Evolutionary conservation across 2,329 filamentous ascomycete genomes (phyloP), one percentile per base, ranked within the genome.

Genomic region (Verticillium tricorpus): DNA sequence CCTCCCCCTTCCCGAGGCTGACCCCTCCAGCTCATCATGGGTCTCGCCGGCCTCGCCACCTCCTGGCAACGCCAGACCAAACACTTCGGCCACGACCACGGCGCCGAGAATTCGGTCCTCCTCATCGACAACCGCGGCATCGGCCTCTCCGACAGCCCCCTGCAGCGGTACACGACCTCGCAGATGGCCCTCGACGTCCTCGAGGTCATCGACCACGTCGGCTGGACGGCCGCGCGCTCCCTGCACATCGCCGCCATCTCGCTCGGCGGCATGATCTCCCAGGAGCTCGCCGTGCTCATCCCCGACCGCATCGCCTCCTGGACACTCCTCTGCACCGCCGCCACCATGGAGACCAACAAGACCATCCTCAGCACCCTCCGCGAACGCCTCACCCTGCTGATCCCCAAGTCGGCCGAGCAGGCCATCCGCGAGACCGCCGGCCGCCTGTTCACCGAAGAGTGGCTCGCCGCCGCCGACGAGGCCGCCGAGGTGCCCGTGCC

Each of bases 241-340:
- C 81, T 78, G 72, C 87, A 97, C 76, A 73, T 96, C 59, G 80
- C 90, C 37, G 93, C 92, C 61, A 87, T 94, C 66, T 92, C 89
- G 63, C 90, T 96, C 84, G 92, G 92, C 65, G 92, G 93, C 70
- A 96, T 97, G 93, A 94, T 97, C 69, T 86, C 91, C 2, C 93
- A 96, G 75, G 93, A 97, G 76, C 71, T 97, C 4, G 86, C 82
- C 25, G 78, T 75, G 67, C 73, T 80, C n/a, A 75, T 79, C 34
- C 85, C 86, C 0, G 65, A 75, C 14, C 78, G 83, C 56, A 72
- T 91, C 60, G 76, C 78, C 28, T 85, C 82, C 17, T 76, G 91
- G 19, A 82, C 77, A 37, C 80, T 91, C 3, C 74, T 88, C 64
- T 86, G 82, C 72, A 90, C 88, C 2, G 84, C 87, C 1, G 83